phyloP scores from a whole-genome alignment of 108 stramenopile genomes.

The Bacterosira constricta region DNA sequence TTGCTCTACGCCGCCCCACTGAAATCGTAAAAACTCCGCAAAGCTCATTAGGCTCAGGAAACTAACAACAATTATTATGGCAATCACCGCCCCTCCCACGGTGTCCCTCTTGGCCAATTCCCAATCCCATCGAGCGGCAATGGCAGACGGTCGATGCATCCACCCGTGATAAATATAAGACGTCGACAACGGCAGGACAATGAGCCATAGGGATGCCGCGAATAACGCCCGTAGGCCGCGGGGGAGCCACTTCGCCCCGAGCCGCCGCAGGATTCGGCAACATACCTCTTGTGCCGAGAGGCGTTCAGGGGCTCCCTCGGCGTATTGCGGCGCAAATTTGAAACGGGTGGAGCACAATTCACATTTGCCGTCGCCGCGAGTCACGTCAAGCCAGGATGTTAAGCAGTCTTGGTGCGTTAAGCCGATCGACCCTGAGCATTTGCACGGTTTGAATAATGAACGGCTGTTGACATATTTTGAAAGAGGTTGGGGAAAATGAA shows the following conservation, averaged over 20 bases:
- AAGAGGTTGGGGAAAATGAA: neutral
- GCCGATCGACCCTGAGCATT: slow-evolving; percentile 91
- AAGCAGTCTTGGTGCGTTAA: slow-evolving; percentile 92
- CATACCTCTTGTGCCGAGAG: slow-evolving; percentile 69
- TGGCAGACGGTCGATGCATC: slow-evolving; percentile 77
- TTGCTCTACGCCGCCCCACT: slow-evolving; percentile 40
- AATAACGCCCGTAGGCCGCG: slow-evolving; percentile 60
- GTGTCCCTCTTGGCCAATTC: slow-evolving; percentile 62
- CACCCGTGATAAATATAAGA: slow-evolving; percentile 90
- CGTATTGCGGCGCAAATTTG: slow-evolving; percentile 84
- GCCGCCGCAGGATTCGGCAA: slow-evolving; percentile 65
- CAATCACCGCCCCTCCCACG: slow-evolving; percentile 83
- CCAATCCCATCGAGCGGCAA: slow-evolving; percentile 54
- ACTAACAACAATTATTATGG: slow-evolving; percentile 78
- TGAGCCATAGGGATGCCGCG: slow-evolving; percentile 77
- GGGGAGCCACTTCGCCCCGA: slow-evolving; percentile 80
- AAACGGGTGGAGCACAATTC: slow-evolving; percentile 87
- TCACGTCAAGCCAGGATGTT: slow-evolving; percentile 84
- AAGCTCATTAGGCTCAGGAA: slow-evolving; percentile 94
- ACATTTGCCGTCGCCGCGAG: slow-evolving; percentile 73
- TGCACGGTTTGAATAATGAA: slow-evolving; percentile 83
- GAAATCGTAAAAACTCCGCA: slow-evolving; percentile 90
- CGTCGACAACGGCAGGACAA: slow-evolving; percentile 80
- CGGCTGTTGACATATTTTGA: slow-evolving; percentile 43
- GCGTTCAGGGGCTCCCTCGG: slow-evolving; percentile 74